Evolutionary conservation across 2,329 filamentous ascomycete species (phyloP), one percentile per base, ranked within the genome.

Genomic region (Celoporthe dispersa): DNA sequence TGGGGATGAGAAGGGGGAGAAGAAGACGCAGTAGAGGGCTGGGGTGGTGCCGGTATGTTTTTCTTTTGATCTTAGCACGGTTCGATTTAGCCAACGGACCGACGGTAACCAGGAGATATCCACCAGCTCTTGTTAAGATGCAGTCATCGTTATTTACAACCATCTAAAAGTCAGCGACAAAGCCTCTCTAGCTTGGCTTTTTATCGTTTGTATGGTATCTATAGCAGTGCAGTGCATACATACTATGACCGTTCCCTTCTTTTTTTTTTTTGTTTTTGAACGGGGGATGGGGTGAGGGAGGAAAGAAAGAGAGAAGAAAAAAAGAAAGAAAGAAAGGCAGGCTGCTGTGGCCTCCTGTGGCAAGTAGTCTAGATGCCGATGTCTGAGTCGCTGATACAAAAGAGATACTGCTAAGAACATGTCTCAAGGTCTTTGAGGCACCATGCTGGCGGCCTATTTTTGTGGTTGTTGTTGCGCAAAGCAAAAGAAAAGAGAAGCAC

Each of bases 1-100:
- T 61, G 68, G 73, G 22, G 59, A 16, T 2, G 73, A 72, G 35
- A 72, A 71, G 63, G 74, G 74, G 69, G 73, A 74, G 57, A 82
- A 81, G 73, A 86, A 85, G 76, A 77, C 76, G 73, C 80, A 81
- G 73, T 81, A 75, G 12, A 35, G 9, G 3, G 57, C 14, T 7
- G 57, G 19, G 11, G 59, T 3, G 59, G 33, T 37, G 0, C 31
- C 9, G 51, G 51, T 11, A 55, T 9, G 22, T n/a, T 28, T 55
- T 8, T 25, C n/a, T 39, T 39, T 41, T 4, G 14, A 25, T 9
- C 22, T 12, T 4, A 11, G 48, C n/a, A 31, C 33, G 53, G 28
- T 22, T 33, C 53, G 14, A 2, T 28, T 16, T 28, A 6, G 48
- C n/a, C 25, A 8, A 12, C 41, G 48, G n/a, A 12, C 22, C 7